Evolutionary conservation across 2,329 filamentous ascomycete genomes (phyloP).

Genomic region (Phaeosphaeria sp.): DNA sequence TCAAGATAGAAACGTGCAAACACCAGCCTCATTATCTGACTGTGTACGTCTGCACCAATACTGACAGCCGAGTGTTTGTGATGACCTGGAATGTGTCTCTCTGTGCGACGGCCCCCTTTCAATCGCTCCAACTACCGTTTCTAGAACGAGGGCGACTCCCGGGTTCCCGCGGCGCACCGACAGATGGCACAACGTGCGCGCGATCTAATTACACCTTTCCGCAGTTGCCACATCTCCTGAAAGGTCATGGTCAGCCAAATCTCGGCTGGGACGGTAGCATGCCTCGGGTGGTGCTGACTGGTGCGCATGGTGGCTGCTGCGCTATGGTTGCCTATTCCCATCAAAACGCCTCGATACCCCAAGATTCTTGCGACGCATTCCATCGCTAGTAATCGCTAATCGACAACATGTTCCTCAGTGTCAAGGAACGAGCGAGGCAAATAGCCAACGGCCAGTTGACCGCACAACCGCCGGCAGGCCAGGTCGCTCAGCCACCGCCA

Average conservation of each 20-base stretch:
- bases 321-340: constrained; percentile 10
- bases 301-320: constrained; percentile 28
- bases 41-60: not conserved
- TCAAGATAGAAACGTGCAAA: not conserved
- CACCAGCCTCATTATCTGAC: not conserved
- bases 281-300: constrained; percentile 9
- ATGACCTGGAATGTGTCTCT: not conserved
- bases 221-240: constrained; percentile 13
- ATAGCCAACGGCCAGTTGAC: constrained; percentile 14
- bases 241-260: constrained; percentile 18
- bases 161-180: constrained; percentile 3
- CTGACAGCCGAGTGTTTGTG: not conserved
- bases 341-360: constrained; percentile 8
- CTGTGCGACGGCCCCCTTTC: constrained; percentile 3
- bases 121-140: not conserved
- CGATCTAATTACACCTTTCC: constrained; percentile 5
- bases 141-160: not conserved
- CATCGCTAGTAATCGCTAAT: constrained; percentile 11
- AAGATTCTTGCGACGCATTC: constrained; percentile 5
- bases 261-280: constrained; percentile 22
- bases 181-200: constrained; percentile 7
- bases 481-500: constrained; percentile 13
- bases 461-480: constrained; percentile 7
- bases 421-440: constrained; percentile 22
- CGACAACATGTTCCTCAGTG: constrained; percentile 28